Evolutionary conservation across 345 rosid genomes (phyloP), one percentile per base, ranked within the genome.

Genomic region (Noccaea bulbosa): DNA sequence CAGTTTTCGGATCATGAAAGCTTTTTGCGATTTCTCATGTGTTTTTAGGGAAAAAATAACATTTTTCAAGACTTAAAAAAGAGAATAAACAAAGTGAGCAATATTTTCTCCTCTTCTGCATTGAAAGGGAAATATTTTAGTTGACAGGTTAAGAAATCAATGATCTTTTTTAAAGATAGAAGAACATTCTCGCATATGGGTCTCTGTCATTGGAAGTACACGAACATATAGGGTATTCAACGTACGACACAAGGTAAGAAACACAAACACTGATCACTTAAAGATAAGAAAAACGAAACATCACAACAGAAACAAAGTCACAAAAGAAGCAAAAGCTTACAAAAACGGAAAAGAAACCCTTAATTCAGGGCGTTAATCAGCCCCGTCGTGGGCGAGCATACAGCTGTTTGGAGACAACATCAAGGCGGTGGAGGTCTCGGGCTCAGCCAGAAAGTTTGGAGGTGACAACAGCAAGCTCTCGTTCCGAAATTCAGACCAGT

Each of bases 1-100:
- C 8, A 44, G 8, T 33, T 30, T 32, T 33, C 45, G 53, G 38
- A 62, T 44, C 30, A 62, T 53, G n/a, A 44, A 34, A 17, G 14
- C 8, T 16, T 32, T 69, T 56, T 9, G 34, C 41, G 0, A 10
- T 32, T 49, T 60, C 38, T 40, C 74, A 60, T 60, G 59, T 47
- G 66, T 35, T 22, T 20, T 20, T 57, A 37, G 14, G 24, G 45
- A 35, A 32, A 1, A 17, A 33, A n/a, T 8, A 35, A 34, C 14
- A 20, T 1, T 22, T 43, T n/a, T 44, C 54, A 68, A 8, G 16
- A 27, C 30, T 24, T 24, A 24, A 2, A 24, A 22, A 24, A 37
- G 24, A 14, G 5, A 61, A 43, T n/a, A 41, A 30, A 27, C 4
- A 37, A 5, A 41, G 11, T 11, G 37, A 9, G 24, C 14, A 7